Evolutionary conservation across 177 flowering plant genomes (phyloP).

Genomic region (Vitis hybrid): DNA sequence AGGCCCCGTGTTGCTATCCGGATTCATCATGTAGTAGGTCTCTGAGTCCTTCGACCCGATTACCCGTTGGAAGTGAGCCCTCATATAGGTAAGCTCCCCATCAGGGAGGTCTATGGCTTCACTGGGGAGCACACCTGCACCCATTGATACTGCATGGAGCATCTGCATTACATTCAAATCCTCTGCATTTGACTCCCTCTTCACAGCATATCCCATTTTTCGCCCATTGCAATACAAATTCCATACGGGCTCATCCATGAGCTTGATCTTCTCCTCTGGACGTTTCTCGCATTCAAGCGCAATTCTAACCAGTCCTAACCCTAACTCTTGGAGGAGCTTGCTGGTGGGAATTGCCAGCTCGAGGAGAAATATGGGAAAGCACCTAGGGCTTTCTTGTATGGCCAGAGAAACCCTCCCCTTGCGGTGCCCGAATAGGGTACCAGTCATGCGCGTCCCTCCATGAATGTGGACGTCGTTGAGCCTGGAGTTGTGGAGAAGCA

Average conservation of each 20-base stretch:
- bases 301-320: conserved; percentile 63
- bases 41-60: conserved; percentile 64
- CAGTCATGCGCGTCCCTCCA: conserved; percentile 63
- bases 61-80: conserved; percentile 55
- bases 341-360: conserved; percentile 73
- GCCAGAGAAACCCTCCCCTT: conserved; percentile 56
- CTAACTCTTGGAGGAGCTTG: conserved; percentile 71
- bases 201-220: conserved; percentile 64
- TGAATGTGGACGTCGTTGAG: conserved; percentile 37
- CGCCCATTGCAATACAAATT: conserved; percentile 74
- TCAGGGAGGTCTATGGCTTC: conserved; percentile 19
- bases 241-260: conserved; percentile 82
- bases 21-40: conserved; percentile 65
- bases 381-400: conserved; percentile 61
- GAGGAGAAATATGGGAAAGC: conserved; percentile 58
- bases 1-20: conserved; percentile 57
- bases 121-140: conserved; percentile 72
- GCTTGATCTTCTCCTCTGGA: conserved; percentile 30
- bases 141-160: conserved; percentile 69
- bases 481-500: conserved; percentile 18
- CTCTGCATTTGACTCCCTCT: conserved; percentile 60
- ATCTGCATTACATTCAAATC: conserved; percentile 60
- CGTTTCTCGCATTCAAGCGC: conserved; percentile 74
- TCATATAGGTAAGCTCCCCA: conserved; percentile 56
- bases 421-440: conserved; percentile 72